Percentiles rank a stretch among this genome's conserved stretches.
These are phyloP conservation scores for Firmiana major DNA, from an alignment of 345 rosid genomes.

Conservation along the genomic window DNA sequence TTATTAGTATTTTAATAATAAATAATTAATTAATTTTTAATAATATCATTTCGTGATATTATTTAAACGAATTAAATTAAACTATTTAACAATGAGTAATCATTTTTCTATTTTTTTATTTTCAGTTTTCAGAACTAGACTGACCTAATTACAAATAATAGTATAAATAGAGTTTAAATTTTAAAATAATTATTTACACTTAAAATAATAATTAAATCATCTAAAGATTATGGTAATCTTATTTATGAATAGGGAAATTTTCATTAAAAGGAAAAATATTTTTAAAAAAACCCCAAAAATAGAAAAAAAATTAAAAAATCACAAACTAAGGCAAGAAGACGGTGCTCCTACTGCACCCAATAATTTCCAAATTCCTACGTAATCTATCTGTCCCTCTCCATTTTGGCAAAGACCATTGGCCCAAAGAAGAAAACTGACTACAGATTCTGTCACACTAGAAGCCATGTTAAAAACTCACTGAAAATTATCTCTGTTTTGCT, in stretches of 20 bases:
- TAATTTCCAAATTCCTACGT: not conserved
- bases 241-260: not conserved
- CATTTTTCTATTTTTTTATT: no score
- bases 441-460: not conserved
- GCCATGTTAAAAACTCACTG: not conserved
- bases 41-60: no score
- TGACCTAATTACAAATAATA: not conserved
- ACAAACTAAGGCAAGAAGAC: not conserved
- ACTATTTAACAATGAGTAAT: no score
- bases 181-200: no score
- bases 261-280: not conserved
- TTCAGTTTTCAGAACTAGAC: no score
- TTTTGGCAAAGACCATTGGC: not conserved
- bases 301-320: not conserved
- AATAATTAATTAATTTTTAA: no score
- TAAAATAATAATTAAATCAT: no score
- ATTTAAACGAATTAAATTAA: no score
- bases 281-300: not conserved
- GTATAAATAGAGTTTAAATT: not conserved
- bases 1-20: no score
- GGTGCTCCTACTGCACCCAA: not conserved
- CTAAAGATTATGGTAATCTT: not conserved
- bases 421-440: not conserved
- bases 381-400: not conserved
- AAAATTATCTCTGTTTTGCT: slow-evolving; percentile 5